Evolutionary conservation across 2,329 filamentous ascomycete genomes (phyloP), one percentile per base, ranked within the genome.

Genomic region (Madurella fahalii): DNA sequence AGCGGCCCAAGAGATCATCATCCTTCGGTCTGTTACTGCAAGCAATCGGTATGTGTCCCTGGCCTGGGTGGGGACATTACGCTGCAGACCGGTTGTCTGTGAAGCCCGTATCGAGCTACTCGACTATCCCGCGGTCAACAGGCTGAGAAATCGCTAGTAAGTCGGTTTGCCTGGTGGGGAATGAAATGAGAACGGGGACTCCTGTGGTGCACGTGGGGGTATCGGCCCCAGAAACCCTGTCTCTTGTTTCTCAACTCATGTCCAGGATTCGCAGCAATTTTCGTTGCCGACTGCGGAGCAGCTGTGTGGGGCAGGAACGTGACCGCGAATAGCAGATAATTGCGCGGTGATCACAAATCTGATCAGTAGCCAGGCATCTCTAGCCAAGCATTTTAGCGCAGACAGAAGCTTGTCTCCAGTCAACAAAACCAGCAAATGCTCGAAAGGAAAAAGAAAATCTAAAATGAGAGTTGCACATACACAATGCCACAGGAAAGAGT

Each of bases 181-280:
- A 48, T 17, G 42, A 46, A 40, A 48, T 54, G 50, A 25, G 17
- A 41, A 30, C 37, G 17, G 31, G 40, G 18, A 30, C 42, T 30
- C 25, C 7, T 25, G 25, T 39, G 17, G 46, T 34, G 20, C 53
- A 50, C 47, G 58, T 56, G 53, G 50, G 42, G 31, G 52, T 46
- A 47, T 18, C 34, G 20, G 17, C 31, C 42, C 25, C 25, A 7
- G 30, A 17, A 20, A 17, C 34, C 34, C 9, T 15, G 34, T 37
- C 34, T 4, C 2, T 37, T 37, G 25, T 25, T 7, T 25, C 25
- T 25, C 25, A 7, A 7, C 34, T 15, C 13, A 15, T 11, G 11
- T 11, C 34, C 34, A 37, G 34, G 9, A 12, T 37, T 37, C 34
- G 9, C 11, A 37, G 7, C 34, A 11, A 37, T 37, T 15, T 37